Base-by-base conservation (phyloP, 1,284 basidiomycete species). In the Fomes fomentarius region DNA sequence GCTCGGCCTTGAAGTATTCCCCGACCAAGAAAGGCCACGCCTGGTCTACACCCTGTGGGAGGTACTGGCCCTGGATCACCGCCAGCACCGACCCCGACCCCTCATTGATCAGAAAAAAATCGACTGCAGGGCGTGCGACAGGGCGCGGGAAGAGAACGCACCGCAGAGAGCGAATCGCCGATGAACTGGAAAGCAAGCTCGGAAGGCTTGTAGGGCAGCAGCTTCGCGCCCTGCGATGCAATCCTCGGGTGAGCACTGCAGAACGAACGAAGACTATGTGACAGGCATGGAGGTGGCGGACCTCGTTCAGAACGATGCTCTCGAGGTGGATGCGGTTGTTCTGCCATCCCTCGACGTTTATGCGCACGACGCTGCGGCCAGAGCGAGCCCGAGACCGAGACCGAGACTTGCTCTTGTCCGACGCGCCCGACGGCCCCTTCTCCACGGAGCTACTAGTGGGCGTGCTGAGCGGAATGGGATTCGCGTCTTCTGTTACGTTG, bases 271-370 rank as follows among this genome's bases (percentile, higher is more conserved):
- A n/a, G 26, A 5, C 15, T 3, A 21, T 15, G 21, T 17, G 40
- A 25, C 15, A 25, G 6, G 37, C 42, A 8, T 26, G 12, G 30
- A 22, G 30, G n/a, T 28, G 24, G 63, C 72, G 12, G 56, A 83
- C 81, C 48, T 64, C 39, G 59, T 84, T 83, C 8, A 83, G 50
- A 3, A 61, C 63, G 39, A 84, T 71, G 31, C 69, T 73, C 60
- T 82, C 74, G 2, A 84, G 67, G 60, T 84, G 76, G 47, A 84
- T 74, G 7, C 80, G 73, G 64, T 84, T 84, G 58, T 83, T 76
- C 66, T 83, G 79, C 80, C 82, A 84, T 15, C 81, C 81, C 58
- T 81, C 74, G 4, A 76, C 78, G 55, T 82, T 80, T 45, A 84
- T 68, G 15, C 80, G 66, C 1, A 84, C 72, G 6, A 81, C 71